Evolutionary conservation across 169 alveolate species (phyloP).

Genomic region (Eimeria zaria): DNA sequence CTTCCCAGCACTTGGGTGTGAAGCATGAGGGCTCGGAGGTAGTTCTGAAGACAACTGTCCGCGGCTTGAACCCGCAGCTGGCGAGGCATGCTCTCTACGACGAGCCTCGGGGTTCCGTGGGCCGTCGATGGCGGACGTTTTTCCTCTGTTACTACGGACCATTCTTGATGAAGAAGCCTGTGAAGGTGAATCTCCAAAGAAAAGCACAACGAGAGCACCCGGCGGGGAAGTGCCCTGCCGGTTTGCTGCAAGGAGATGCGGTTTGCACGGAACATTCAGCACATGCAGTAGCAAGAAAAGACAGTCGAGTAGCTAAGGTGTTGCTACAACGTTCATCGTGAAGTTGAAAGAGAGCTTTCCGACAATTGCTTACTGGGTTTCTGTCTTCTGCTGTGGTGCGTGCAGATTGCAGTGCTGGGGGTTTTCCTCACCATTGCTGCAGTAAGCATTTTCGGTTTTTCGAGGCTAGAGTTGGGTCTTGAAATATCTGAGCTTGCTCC

Average conservation of each 20-base stretch:
- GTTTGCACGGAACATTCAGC: too few relatives aligned
- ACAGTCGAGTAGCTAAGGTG: background rate
- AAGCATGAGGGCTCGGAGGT: slow-evolving; percentile 19
- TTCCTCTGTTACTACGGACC: slow-evolving; percentile 88
- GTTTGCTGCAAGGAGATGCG: too few relatives aligned
- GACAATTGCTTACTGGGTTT: background rate
- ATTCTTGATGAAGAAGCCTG: slow-evolving; percentile 84
- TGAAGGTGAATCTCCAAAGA: slow-evolving; percentile 63
- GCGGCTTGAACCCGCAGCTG: slow-evolving; percentile 74
- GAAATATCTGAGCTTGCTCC: slow-evolving; percentile 89
- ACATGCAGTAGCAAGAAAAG: background rate
- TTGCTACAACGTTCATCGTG: too few relatives aligned
- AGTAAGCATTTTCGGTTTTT: slow-evolving; percentile 87
- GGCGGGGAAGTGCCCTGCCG: too few relatives aligned
- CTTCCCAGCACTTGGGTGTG: slow-evolving; percentile 37
- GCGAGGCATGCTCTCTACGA: slow-evolving; percentile 82
- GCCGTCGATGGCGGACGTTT: slow-evolving; percentile 86
- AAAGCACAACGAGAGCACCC: too few relatives aligned
- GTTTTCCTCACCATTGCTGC: slow-evolving; percentile 84
- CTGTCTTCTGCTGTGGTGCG: too few relatives aligned
- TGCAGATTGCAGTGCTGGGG: slow-evolving; percentile 84
- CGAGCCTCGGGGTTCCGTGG: slow-evolving; percentile 90
- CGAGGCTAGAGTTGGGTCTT: slow-evolving; percentile 88
- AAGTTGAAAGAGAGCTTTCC: too few relatives aligned
- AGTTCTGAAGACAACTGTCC: slow-evolving; percentile 62